phyloP scores from a whole-genome alignment of 2,329 filamentous ascomycete genomes.

The Furcasterigmium sp. region DNA sequence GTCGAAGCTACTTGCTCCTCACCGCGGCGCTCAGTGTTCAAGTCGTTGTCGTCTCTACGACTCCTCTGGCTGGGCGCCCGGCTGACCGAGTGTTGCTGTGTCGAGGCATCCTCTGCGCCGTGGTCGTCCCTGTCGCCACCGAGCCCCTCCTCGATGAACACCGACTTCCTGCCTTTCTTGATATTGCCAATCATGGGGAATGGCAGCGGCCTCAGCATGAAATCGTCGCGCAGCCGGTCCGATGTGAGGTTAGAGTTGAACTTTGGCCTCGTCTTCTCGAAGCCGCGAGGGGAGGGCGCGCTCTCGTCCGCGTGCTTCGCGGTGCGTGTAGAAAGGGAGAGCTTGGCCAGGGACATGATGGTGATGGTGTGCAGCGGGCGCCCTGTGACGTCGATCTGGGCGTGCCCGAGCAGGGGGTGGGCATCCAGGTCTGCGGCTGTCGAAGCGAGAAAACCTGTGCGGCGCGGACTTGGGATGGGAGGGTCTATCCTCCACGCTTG shows the following conservation, averaged over 20 bases:
- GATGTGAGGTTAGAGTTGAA: slow-evolving; percentile 47
- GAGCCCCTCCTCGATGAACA: slow-evolving; percentile 48
- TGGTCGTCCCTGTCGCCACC: slow-evolving; percentile 25
- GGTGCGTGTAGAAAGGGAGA: not conserved
- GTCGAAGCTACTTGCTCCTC: too few relatives aligned
- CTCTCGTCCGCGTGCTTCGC: not conserved
- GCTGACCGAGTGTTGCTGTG: not conserved
- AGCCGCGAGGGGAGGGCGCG: slow-evolving; percentile 4
- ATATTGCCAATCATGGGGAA: slow-evolving; percentile 39
- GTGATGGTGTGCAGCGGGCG: not conserved
- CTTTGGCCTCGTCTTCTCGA: slow-evolving; percentile 30
- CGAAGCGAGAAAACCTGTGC: too few relatives aligned
- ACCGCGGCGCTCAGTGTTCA: too few relatives aligned
- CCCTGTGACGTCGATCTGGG: not conserved
- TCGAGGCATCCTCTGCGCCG: slow-evolving; percentile 3
- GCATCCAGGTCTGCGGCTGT: too few relatives aligned
- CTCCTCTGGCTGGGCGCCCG: slow-evolving; percentile 12
- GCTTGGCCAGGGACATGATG: slow-evolving; percentile 1
- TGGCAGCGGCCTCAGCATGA: slow-evolving; percentile 27
- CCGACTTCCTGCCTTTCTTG: slow-evolving; percentile 42
- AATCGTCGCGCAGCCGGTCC: slow-evolving; percentile 45
- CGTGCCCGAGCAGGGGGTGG: too few relatives aligned
- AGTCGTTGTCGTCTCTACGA: too few relatives aligned
- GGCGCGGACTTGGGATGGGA: too few relatives aligned
- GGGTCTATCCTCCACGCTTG: too few relatives aligned